Base-by-base conservation (phyloP, 345 rosid genomes). In the Brassica napus region DNA sequence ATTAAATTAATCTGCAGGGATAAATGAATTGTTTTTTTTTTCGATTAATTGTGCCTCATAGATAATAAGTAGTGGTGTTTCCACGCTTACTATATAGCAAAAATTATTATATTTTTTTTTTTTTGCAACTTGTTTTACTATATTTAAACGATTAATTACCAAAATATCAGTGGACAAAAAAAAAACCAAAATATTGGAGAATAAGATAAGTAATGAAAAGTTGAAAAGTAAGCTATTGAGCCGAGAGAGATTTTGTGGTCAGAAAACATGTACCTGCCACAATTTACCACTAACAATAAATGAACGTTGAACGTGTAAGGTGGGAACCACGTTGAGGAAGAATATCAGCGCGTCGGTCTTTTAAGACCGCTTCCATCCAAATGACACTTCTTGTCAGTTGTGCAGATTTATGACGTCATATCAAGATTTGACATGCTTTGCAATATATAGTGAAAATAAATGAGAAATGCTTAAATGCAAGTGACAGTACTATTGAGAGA, bases 291-390 rank as follows among this genome's bases (percentile, higher is more conserved):
- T 2, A 59, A 60, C 34, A 31, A 44, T 47, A 60, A 44, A 62
- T 62, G 24, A 66, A 55, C 0, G 65, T 18, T 57, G 49, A 31
- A 71, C 54, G 52, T 32, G 65, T 57, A 58, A 8, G 65, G 57
- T 61, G 54, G 55, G 2, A 70, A 62, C 47, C 69, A 69, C 69
- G 75, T 69, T 62, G 65, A 64, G 64, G 60, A 71, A 64, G 66
- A 77, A 71, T 77, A 77, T 77, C 24, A 23, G 71, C 49, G 23
- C 80, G 72, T 78, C 76, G 71, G 69, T 54, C 66, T 78, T 77
- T 32, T 69, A 58, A 70, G 75, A 69, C 75, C 63, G 12, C 75
- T 77, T 78, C 76, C 55, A 31, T 78, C 77, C 62, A 39, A 66
- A 72, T 65, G 10, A 72, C 65, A 72, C 77, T 71, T 71, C 61